phyloP scores from a whole-genome alignment of 805 yeast genomes.

The Hanseniaspora lindneri region DNA sequence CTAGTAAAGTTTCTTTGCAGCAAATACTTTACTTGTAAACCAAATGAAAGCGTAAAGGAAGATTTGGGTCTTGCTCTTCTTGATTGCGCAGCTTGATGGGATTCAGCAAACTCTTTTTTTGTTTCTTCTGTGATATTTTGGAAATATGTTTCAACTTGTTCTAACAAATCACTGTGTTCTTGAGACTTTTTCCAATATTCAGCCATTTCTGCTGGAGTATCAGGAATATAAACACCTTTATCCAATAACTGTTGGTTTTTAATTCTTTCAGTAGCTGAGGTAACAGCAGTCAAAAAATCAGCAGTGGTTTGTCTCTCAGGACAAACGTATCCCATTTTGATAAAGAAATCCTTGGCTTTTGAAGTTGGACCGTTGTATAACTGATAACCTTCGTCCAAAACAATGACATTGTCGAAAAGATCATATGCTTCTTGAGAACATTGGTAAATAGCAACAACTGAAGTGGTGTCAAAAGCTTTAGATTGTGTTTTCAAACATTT shows the following conservation, averaged over 20 bases:
- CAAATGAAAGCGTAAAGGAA: conserved; percentile 43
- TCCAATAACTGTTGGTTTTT: conserved; percentile 27
- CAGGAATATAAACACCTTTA: conserved; percentile 45
- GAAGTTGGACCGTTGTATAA: conserved; percentile 51
- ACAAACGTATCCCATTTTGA: conserved; percentile 51
- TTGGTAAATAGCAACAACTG: conserved; percentile 59
- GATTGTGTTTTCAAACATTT: conserved; percentile 56
- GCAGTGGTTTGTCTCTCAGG: conserved; percentile 60
- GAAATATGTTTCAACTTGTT: conserved; percentile 37
- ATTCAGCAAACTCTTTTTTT: conserved; percentile 24
- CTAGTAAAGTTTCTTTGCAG: conserved; percentile 39
- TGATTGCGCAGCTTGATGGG: conserved; percentile 45
- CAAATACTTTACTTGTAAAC: conserved; percentile 41
- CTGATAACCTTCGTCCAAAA: conserved; percentile 50
- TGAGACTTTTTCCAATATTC: conserved; percentile 44
- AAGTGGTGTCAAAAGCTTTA: conserved; percentile 39
- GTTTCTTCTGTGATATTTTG: conserved; percentile 21
- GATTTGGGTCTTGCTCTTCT: conserved; percentile 36
- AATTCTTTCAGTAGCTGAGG: conserved; percentile 54
- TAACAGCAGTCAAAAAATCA: conserved; percentile 56
- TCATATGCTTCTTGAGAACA: conserved; percentile 57
- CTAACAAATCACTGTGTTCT: conserved; percentile 32
- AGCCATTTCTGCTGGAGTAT: conserved; percentile 51
- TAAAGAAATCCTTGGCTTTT: conserved; percentile 46
- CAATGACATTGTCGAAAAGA: conserved; percentile 49